Evolutionary conservation across 2,329 filamentous ascomycete genomes (phyloP).

Genomic region (Didymella lethalis): DNA sequence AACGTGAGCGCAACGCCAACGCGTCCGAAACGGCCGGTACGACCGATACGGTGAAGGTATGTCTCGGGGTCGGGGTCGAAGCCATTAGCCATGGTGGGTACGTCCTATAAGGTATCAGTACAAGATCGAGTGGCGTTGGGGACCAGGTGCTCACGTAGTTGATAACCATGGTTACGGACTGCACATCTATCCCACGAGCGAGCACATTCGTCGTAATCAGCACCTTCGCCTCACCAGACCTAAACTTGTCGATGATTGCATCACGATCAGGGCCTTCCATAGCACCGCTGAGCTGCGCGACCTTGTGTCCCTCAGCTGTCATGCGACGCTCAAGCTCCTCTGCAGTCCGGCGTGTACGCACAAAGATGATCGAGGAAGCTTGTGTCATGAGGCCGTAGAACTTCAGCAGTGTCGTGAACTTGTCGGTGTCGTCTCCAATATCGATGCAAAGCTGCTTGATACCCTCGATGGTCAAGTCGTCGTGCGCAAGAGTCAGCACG

Average conservation of each 20-base stretch:
- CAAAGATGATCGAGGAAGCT: constrained; percentile 97
- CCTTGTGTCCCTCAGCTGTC: constrained; percentile 87
- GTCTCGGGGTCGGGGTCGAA: constrained; percentile 83
- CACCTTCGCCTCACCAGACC: constrained; percentile 86
- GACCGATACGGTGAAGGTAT: constrained; percentile 96
- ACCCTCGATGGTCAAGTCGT: constrained; percentile 93
- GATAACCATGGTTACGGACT: constrained; percentile 96
- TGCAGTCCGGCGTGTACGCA: constrained; percentile 89
- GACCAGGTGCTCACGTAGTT: constrained; percentile 71
- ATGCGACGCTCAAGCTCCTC: constrained; percentile 85
- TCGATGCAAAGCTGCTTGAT: constrained; percentile 99
- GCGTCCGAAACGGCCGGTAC: constrained; percentile 94
- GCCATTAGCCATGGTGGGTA: constrained; percentile 65
- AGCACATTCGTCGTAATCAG: constrained; percentile 98
- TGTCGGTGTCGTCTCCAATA: constrained; percentile 80
- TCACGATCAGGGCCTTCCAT: constrained; percentile 87
- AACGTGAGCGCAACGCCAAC: constrained; percentile 97
- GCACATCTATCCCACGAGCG: constrained; percentile 90
- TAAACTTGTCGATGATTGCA: constrained; percentile 83
- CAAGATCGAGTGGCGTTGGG: not conserved
- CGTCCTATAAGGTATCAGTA: constrained; percentile 57
- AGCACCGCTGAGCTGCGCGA: constrained; percentile 87
- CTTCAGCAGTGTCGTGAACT: constrained; percentile 87
- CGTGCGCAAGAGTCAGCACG: constrained; percentile 83
- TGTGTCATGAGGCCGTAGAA: constrained; percentile 97